phyloP scores from a whole-genome alignment of 2,329 filamentous ascomycete species.

The Colletotrichum sp. region DNA sequence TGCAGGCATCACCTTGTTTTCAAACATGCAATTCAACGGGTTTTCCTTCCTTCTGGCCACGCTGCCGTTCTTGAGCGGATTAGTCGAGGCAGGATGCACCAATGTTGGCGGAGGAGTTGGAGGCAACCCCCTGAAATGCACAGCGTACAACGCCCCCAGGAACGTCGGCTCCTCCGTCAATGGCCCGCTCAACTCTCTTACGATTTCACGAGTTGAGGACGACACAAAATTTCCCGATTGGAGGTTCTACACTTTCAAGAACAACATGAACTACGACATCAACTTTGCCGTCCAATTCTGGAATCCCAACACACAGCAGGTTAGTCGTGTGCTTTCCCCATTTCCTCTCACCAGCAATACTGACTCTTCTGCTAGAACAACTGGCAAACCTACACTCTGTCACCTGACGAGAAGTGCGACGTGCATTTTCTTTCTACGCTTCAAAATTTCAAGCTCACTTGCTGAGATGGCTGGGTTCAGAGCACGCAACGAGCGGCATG shows the following conservation, averaged over 20 bases:
- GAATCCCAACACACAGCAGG: background rate
- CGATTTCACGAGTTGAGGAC: background rate
- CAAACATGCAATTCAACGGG: background rate
- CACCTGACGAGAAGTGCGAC: background rate
- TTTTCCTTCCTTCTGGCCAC: background rate
- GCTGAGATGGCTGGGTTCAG: no score
- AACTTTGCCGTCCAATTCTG: background rate
- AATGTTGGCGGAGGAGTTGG: background rate
- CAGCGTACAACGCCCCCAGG: background rate
- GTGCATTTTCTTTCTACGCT: background rate
- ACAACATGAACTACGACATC: background rate
- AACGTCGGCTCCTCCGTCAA: background rate
- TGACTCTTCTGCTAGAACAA: background rate
- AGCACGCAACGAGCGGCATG: no score
- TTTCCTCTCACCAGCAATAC: rapidly evolving
- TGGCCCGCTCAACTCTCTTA: background rate
- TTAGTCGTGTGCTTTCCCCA: background rate
- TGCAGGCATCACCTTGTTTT: background rate
- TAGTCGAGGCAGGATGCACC: background rate
- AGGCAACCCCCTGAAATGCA: background rate
- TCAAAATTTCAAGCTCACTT: background rate
- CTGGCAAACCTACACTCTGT: background rate
- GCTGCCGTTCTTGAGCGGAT: background rate
- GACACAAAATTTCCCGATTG: background rate
- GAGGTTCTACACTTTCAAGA: background rate